Evolutionary conservation across 2,329 filamentous ascomycete genomes (phyloP), one percentile per base, ranked within the genome.

Genomic region (Clonostachys sp.): DNA sequence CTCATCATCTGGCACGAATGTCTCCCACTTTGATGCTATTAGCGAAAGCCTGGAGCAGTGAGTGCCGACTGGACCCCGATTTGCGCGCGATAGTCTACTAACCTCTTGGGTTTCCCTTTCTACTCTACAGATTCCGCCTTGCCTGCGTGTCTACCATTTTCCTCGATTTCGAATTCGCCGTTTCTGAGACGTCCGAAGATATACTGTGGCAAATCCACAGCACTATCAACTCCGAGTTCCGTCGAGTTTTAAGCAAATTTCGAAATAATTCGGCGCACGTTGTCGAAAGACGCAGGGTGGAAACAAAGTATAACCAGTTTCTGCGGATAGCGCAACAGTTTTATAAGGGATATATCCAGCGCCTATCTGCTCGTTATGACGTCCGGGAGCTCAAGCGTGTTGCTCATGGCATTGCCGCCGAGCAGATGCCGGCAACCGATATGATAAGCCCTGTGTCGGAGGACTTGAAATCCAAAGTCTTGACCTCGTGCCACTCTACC

Each of bases 251-350:
- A 52, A 73, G 75, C 55, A 77, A 76, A 55, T 70, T 82, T 43
- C 71, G 72, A 51, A 66, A 41, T 12, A 46, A 71, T 44, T 66
- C 71, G 50, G 74, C 74, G 47, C 72, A 79, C 50, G 72, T 73
- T 6, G 81, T 86, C 12, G 75, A 82, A 66, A 83, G 82, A 58
- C 83, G 91, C 53, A 94, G 91, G 66, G 73, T 92, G 45, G 86
- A 89, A 63, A 91, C 88, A 67, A 78, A 85, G 53, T 97, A 95
- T 65, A 74, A 86, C 48, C 81, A 83, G 55, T 97, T 95, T 64
- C 82, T 97, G 56, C 95, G 92, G 67, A 86, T 85, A 42, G 87
- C 90, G 54, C 89, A 94, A 66, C 83, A 83, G 58, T 96, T 95
- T 65, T 97, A 97, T 73, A 83, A 87, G 59, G 84, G 83, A 54